These are phyloP conservation scores for Letharia lupina DNA, from an alignment of 495 filamentous ascomycete species.

Conservation along the genomic window DNA sequence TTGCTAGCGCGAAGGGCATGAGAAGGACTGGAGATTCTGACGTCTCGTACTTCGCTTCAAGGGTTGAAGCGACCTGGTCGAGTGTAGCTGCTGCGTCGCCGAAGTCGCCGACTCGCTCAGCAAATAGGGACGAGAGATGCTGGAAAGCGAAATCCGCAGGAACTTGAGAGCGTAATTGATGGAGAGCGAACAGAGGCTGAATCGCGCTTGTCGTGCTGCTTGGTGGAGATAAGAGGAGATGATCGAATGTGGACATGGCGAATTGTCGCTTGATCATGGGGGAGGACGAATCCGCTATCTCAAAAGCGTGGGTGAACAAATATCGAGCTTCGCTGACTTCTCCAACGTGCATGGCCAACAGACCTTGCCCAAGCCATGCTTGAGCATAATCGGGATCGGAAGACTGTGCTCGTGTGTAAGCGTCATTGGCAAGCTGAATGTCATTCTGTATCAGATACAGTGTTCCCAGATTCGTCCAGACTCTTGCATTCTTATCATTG, in stretches of 20 bases:
- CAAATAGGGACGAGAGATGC: constrained; percentile 71
- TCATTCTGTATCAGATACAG: constrained; percentile 82
- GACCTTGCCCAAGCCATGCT: constrained; percentile 89
- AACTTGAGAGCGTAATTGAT: constrained; percentile 62
- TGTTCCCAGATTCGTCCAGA: constrained; percentile 86
- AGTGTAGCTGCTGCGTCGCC: constrained; percentile 56
- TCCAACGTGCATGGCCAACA: constrained; percentile 68
- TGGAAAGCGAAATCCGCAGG: constrained; percentile 59
- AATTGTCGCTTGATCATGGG: constrained; percentile 67
- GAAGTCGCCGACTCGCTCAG: constrained; percentile 67
- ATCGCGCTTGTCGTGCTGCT: constrained; percentile 55
- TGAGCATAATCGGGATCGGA: constrained; percentile 85
- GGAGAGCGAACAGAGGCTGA: constrained; percentile 78
- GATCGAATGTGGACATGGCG: constrained; percentile 67
- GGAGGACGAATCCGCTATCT: constrained; percentile 72
- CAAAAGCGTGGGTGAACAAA: constrained; percentile 92
- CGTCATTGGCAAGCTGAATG: constrained; percentile 70
- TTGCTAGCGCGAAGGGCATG: constrained; percentile 70
- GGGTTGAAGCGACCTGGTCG: constrained; percentile 50
- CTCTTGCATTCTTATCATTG: constrained; percentile 74
- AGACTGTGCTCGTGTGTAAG: constrained; percentile 85
- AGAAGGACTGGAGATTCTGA: constrained; percentile 68
- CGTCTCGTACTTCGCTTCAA: constrained; percentile 76
- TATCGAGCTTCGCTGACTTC: constrained; percentile 65
- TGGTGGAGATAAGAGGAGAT: constrained; percentile 49